Base-by-base conservation (phyloP, 1,284 basidiomycete genomes). In the Ustilago sp. region DNA sequence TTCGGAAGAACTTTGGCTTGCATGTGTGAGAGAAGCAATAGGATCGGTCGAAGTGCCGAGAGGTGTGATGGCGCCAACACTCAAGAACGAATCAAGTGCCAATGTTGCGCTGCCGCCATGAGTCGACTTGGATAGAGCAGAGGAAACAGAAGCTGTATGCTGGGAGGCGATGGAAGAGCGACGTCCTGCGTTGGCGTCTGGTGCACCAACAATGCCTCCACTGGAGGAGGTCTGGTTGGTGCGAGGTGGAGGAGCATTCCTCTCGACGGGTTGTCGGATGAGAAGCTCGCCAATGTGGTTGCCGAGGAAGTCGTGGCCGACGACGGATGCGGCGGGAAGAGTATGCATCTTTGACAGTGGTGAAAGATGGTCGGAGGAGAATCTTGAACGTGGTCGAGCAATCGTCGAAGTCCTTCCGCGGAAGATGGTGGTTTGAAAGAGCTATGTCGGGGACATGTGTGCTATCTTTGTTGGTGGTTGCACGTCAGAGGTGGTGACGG, bases 231-330 rank as follows among this genome's bases (percentile, higher is more conserved):
- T 36, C 11, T 56, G 52, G 17, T 52, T 53, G 8, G 39, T 56
- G 28, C 51, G 54, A 5, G 47, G 8, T 4, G 59, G 6, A 28
- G 55, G 19, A 8, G 58, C 23, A 19, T 34, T 13, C 38, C 38
- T 63, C 43, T 59, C 65, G 54, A 58, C 48, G 12, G 72, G 72
- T 19, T 77, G 74, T 3, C 74, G 66, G 43, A 77, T 34, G 60
- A 77, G 74, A 8, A 77, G 67, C 59, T 77, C 66, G 52, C 74
- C 74, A 50, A 77, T 77, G 63, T 77, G 74, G 23, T 69, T 77
- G 48, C 65, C 74, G n/a, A 77, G 69, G 31, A 77, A 77, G 67
- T 77, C 74, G 50, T 69, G 51, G 31, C 63, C 66, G 36, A 73
- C 66, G 9, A 60, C 39, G 47, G 51, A 65, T 45, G 69, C 60